Evolutionary conservation across 768 basidiomycete species (phyloP).

Genomic region (Mycena albidolilacea): DNA sequence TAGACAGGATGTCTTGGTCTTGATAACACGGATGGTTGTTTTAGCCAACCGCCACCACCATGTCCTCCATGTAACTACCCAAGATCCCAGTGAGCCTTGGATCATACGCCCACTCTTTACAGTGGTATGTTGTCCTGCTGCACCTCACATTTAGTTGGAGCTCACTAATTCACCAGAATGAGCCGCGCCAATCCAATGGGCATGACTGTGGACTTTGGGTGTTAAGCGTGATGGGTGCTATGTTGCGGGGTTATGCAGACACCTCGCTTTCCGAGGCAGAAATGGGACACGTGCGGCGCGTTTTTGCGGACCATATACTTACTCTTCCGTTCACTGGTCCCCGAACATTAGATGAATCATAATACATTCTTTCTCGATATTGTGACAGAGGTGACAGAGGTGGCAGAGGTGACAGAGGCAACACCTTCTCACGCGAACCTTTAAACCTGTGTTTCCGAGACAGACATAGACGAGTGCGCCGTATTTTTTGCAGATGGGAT

Average conservation of each 20-base stretch:
- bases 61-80: not conserved
- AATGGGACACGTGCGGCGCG: not conserved
- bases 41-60: not conserved
- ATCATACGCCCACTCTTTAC: not conserved
- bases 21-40: not conserved
- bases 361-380: too few relatives aligned
- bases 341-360: too few relatives aligned
- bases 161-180: not conserved
- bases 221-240: not conserved
- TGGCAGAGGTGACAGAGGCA: too few relatives aligned
- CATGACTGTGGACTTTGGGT: not conserved
- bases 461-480: too few relatives aligned
- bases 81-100: not conserved
- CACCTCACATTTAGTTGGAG: not conserved
- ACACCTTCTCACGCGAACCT: too few relatives aligned
- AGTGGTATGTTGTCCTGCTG: not conserved
- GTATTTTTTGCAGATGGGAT: too few relatives aligned
- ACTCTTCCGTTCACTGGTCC: not conserved
- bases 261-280: not conserved
- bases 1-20: not conserved
- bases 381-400: too few relatives aligned
- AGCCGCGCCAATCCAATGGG: not conserved
- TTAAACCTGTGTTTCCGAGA: too few relatives aligned
- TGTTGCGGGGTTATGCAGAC: not conserved
- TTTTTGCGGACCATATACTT: not conserved